Conservation (phyloP, 192 early-diverging fungal genomes). For the Mortierella claussenii region DNA sequence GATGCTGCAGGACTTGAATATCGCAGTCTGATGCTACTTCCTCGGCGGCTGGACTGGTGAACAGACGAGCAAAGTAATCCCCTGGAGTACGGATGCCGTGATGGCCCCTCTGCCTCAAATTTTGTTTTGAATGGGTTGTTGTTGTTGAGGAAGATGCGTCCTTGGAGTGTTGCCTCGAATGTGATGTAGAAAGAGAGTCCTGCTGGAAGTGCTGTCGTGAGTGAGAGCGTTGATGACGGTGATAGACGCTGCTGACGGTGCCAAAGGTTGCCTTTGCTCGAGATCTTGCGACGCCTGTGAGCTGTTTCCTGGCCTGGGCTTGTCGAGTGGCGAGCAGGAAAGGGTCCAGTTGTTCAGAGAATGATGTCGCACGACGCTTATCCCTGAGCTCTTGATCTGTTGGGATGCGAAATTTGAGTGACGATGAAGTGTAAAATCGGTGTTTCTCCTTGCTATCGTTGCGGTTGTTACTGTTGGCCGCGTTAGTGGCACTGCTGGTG, state of each 20-base stretch:
- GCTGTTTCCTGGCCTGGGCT: constrained; percentile 28
- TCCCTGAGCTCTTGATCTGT: constrained; percentile 28
- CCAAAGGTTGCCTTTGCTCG: constrained; percentile 29
- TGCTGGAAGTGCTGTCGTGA: constrained; percentile 24
- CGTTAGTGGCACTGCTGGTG: too few species aligned
- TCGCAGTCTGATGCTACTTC: not conserved
- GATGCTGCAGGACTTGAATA: constrained; percentile 11
- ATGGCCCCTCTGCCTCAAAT: constrained; percentile 18
- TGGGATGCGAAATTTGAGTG: constrained; percentile 4
- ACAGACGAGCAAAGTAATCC: constrained; percentile 3
- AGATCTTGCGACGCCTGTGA: constrained; percentile 33
- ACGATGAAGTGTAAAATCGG: too few species aligned
- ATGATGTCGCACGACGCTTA: constrained; percentile 32
- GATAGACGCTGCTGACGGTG: constrained; percentile 11
- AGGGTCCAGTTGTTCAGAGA: constrained; percentile 49
- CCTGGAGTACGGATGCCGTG: constrained; percentile 3
- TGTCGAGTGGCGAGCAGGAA: constrained; percentile 40
- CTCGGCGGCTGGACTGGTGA: constrained; percentile 2
- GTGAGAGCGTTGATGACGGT: not conserved
- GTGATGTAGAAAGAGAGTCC: not conserved
- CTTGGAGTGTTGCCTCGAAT: constrained; percentile 15
- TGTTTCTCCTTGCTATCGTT: not conserved
- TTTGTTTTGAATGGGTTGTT: not conserved
- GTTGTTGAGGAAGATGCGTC: not conserved
- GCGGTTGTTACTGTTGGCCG: not conserved